A percentile compares a stretch with the other conserved stretches of the same genome.
Conservation (phyloP, 2,329 filamentous ascomycete species). For the Orbilia javanica region DNA sequence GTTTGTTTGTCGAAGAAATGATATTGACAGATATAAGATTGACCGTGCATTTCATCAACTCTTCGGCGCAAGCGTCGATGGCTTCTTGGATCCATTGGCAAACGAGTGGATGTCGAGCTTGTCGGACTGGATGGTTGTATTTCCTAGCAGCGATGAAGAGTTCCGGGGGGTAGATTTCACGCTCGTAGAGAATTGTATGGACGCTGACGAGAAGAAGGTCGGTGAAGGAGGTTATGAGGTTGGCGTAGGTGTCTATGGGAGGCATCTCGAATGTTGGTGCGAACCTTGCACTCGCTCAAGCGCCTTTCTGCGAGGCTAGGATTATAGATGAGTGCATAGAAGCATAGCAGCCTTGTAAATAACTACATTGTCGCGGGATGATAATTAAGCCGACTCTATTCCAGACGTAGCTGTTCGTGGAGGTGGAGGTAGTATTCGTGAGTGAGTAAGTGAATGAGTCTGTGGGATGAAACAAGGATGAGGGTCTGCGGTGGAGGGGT, state of each 20-base stretch:
- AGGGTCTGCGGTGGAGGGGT: slow-evolving; percentile 40
- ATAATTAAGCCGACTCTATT: slow-evolving; percentile 6
- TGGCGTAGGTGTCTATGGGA: slow-evolving; percentile 54
- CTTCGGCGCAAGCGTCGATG: slow-evolving; percentile 76
- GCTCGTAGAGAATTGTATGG: slow-evolving; percentile 87
- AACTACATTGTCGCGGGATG: slow-evolving; percentile 30
- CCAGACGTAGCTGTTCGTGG: not conserved
- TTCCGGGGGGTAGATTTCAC: slow-evolving; percentile 79
- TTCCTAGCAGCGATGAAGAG: slow-evolving; percentile 84
- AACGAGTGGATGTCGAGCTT: slow-evolving; percentile 86
- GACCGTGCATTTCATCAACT: slow-evolving; percentile 73
- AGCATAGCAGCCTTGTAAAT: not conserved
- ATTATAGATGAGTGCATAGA: not conserved
- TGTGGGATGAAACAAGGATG: slow-evolving; percentile 10
- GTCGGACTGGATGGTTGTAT: slow-evolving; percentile 85
- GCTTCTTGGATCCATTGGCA: slow-evolving; percentile 88
- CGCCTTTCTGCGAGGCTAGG: not conserved
- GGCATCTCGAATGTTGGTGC: slow-evolving; percentile 3
- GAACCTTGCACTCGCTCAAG: not conserved
- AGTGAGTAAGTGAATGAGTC: not conserved
- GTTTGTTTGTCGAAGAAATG: slow-evolving; percentile 63
- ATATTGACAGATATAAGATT: slow-evolving; percentile 65
- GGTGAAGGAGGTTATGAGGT: slow-evolving; percentile 77
- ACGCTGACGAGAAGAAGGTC: slow-evolving; percentile 85
- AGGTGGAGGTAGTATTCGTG: not conserved